Evolutionary conservation across 176 grass and related monocot species (phyloP), one percentile per base, ranked within the genome.

Genomic region (Hordeum marinum): DNA sequence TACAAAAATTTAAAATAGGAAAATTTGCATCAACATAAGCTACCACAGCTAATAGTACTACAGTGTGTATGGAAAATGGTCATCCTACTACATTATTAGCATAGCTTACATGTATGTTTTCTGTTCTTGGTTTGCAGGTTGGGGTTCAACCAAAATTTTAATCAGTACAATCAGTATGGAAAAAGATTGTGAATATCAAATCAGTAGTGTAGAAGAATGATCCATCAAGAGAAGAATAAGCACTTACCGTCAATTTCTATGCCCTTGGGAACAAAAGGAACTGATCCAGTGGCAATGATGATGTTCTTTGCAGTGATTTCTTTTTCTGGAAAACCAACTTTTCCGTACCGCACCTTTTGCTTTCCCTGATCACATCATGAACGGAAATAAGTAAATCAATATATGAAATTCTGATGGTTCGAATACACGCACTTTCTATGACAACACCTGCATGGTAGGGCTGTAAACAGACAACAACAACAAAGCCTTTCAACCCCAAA

Each of bases 231-330:
- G 26, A 89, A 68, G 40, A 66, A 89, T 14, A 36, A 89, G 41
- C 45, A 75, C 10, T 87, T 90, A 98, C 96, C 91, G 85, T 95
- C 93, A 91, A 98, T 68, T 92, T 98, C 93, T 70, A 98, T 98
- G 80, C 96, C 96, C 86, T 98, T 94, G 11, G 96, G 96, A 80
- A 95, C 93, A 90, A 98, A 95, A 77, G 96, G 96, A 83, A 92
- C 87, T 76, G 96, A 98, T 54, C 93, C 93, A 72, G 93, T 98
- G 23, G 93, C 93, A 85, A 98, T 98, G 80, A 98, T 95, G 61
- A 94, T 95, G 83, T 98, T 92, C 65, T 70, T 92, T 50, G 91
- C 89, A 61, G 93, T 95, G 79, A 98, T 85, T 89, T 95, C 96
- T 89, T 91, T 95, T 63, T 94, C 91, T 31, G 92, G 88, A 48